Percentiles rank a stretch among this genome's conserved stretches.
phyloP scores from a whole-genome alignment of 2,329 filamentous ascomycete species.

The Phialophora macrospora region DNA sequence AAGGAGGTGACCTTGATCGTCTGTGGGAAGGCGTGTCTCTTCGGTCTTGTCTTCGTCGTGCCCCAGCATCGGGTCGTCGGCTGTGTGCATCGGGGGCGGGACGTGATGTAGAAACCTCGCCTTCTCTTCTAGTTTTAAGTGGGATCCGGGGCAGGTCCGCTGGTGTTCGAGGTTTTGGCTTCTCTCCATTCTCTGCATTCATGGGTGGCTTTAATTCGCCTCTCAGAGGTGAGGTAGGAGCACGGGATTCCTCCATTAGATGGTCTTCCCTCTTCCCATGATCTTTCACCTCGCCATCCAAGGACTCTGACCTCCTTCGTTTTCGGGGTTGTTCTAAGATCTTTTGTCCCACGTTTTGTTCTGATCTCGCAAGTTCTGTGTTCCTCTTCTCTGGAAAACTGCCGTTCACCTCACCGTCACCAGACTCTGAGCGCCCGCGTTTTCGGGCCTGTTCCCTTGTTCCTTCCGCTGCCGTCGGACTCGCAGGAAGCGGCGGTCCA shows the following conservation, averaged over 20 bases:
- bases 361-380: slow-evolving; percentile 18
- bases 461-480: slow-evolving; percentile 17
- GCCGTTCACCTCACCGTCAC: not conserved
- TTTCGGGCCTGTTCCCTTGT: slow-evolving; percentile 21
- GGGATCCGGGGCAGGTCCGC: slow-evolving; percentile 35
- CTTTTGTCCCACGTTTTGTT: slow-evolving; percentile 12
- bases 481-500: slow-evolving; percentile 19
- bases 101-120: slow-evolving; percentile 33
- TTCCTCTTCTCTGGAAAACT: not conserved
- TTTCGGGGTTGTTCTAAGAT: slow-evolving; percentile 30
- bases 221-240: slow-evolving; percentile 21
- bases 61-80: slow-evolving; percentile 33
- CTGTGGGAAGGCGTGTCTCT: slow-evolving; percentile 41
- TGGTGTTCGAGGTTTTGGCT: slow-evolving; percentile 28
- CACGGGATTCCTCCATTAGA: slow-evolving; percentile 26
- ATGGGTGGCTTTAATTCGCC: slow-evolving; percentile 12
- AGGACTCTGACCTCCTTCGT: slow-evolving; percentile 28
- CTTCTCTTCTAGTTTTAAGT: slow-evolving; percentile 36
- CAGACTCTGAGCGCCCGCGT: not conserved
- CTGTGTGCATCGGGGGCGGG: slow-evolving; percentile 31
- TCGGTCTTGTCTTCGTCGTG: slow-evolving; percentile 46
- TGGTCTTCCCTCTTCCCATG: slow-evolving; percentile 7
- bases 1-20: slow-evolving; percentile 35
- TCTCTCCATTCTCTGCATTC: slow-evolving; percentile 20
- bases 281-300: slow-evolving; percentile 20